Conservation (phyloP, 108 stramenopile genomes). For the Skeletonema menzelii region DNA sequence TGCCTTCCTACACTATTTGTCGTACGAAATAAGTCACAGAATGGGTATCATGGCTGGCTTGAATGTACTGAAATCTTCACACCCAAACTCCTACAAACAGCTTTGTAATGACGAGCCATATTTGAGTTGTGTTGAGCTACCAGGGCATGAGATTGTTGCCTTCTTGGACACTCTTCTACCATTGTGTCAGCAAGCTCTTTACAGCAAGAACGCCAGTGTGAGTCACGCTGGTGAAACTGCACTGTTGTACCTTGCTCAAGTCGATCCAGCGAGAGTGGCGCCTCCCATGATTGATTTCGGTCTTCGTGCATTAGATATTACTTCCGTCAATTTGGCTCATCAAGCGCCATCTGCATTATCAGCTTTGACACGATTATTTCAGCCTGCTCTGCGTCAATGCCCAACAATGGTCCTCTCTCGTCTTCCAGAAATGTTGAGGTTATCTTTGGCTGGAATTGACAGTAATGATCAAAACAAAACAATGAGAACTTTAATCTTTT, state of each 20-base stretch:
- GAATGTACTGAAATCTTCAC: conserved; percentile 39
- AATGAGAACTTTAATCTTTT: conserved; percentile 81
- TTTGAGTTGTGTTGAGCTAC: conserved; percentile 42
- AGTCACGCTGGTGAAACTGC: conserved; percentile 86
- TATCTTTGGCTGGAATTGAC: conserved; percentile 88
- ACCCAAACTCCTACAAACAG: conserved; percentile 45
- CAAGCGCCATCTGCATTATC: conserved; percentile 89
- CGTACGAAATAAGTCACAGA: conserved; percentile 73
- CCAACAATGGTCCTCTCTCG: conserved; percentile 65
- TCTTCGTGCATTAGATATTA: conserved; percentile 71
- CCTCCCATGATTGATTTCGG: conserved; percentile 88
- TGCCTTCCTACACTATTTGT: conserved; percentile 85
- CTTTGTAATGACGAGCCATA: conserved; percentile 65
- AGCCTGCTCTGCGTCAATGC: conserved; percentile 63
- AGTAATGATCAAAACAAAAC: conserved; percentile 92
- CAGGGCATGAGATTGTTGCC: conserved; percentile 72
- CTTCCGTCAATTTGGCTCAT: conserved; percentile 83
- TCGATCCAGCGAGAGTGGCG: conserved; percentile 70
- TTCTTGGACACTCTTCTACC: conserved; percentile 77
- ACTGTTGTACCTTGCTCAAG: conserved; percentile 75
- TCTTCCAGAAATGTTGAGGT: conserved; percentile 72
- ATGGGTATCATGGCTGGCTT: conserved; percentile 71
- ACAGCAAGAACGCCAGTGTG: conserved; percentile 85
- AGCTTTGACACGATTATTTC: conserved; percentile 65
- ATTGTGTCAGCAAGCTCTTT: conserved; percentile 80